These are phyloP conservation scores for Toxoplasma gondii DNA, from an alignment of 169 alveolate genomes.

Conservation along the genomic window DNA sequence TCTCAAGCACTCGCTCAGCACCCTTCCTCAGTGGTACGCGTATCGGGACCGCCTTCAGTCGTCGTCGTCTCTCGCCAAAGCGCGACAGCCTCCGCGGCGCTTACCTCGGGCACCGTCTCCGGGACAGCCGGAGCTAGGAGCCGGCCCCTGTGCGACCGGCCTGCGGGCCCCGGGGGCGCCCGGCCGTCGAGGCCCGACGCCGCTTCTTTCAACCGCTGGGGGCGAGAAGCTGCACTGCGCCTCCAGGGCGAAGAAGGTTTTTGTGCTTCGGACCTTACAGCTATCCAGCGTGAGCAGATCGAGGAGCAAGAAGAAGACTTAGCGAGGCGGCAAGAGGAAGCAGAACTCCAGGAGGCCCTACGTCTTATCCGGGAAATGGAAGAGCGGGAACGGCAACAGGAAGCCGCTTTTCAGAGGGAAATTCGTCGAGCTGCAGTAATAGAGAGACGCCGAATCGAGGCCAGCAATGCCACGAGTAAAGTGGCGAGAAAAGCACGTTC, in stretches of 20 bases:
- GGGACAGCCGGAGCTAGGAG: not conserved
- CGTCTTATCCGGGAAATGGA: constrained; percentile 18
- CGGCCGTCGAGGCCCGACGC: not conserved
- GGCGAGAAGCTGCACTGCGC: constrained; percentile 19
- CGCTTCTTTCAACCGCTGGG: constrained; percentile 37
- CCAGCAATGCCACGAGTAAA: no score
- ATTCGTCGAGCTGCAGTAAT: not conserved
- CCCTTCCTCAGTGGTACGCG: not conserved
- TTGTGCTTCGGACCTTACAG: not conserved
- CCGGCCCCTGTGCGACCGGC: not conserved
- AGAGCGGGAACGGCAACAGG: not conserved
- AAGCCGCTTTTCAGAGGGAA: not conserved
- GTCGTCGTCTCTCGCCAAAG: not conserved
- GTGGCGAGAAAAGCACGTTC: not conserved
- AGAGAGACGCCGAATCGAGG: not conserved
- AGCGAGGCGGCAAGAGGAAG: constrained; percentile 23
- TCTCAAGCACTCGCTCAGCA: not conserved
- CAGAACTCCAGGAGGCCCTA: constrained; percentile 18
- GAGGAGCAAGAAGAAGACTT: not conserved
- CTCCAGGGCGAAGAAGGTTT: constrained; percentile 15
- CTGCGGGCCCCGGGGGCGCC: not conserved
- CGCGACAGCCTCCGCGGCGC: not conserved
- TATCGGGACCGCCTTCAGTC: not conserved
- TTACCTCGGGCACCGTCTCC: not conserved
- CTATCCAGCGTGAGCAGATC: not conserved